Evolutionary conservation across 2,329 filamentous ascomycete species (phyloP).

Genomic region (Aspergillus quadrilineatus): DNA sequence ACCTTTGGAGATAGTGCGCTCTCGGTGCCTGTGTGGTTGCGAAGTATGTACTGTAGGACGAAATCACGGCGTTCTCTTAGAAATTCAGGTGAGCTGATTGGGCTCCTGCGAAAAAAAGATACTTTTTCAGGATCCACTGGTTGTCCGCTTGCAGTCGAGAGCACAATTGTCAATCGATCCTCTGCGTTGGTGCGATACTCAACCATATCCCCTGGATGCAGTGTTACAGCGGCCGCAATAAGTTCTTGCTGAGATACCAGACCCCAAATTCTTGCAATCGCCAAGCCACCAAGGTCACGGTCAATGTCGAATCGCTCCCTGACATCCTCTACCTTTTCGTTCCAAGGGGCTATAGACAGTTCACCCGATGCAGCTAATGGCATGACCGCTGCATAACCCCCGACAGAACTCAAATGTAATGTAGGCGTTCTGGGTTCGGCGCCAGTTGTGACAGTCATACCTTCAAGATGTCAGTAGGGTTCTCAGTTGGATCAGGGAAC

Average conservation of each 20-base stretch:
- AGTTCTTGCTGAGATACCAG: slow-evolving; percentile 51
- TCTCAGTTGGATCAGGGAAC: neutral
- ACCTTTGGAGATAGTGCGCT: slow-evolving; percentile 31
- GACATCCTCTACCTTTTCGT: slow-evolving; percentile 30
- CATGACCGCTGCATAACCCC: slow-evolving; percentile 25
- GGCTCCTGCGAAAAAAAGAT: slow-evolving; percentile 4
- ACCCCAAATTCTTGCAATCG: slow-evolving; percentile 55
- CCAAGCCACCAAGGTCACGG: slow-evolving; percentile 51
- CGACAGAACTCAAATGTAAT: slow-evolving; percentile 34
- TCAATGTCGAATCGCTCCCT: slow-evolving; percentile 50
- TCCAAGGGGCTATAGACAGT: slow-evolving; percentile 28
- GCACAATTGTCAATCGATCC: slow-evolving; percentile 43
- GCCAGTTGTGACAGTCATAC: slow-evolving; percentile 23
- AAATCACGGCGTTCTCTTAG: slow-evolving; percentile 22
- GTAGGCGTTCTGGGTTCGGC: slow-evolving; percentile 16
- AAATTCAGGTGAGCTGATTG: slow-evolving; percentile 18
- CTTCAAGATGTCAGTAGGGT: slow-evolving; percentile 24
- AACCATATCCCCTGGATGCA: slow-evolving; percentile 58
- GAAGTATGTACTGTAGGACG: slow-evolving; percentile 32
- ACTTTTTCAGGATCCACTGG: neutral
- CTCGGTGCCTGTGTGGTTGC: slow-evolving; percentile 15
- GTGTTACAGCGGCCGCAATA: slow-evolving; percentile 50
- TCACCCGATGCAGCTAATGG: slow-evolving; percentile 12
- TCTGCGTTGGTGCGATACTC: slow-evolving; percentile 55
- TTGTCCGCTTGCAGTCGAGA: slow-evolving; percentile 28